phyloP scores from a whole-genome alignment of 306 rosid genomes.

The Prunus persica region DNA sequence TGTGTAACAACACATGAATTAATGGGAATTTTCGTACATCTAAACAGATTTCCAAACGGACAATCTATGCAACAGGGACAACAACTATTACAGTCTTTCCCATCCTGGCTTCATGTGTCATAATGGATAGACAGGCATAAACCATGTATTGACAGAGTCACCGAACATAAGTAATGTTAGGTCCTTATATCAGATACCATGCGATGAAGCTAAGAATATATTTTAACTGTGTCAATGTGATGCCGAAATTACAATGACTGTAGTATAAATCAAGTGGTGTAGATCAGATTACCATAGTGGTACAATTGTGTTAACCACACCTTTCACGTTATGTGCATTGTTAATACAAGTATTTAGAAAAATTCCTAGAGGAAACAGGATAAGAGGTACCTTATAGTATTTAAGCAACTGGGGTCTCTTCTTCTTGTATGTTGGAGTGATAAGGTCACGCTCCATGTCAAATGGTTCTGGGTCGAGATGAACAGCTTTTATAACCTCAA shows the following conservation, averaged over 20 bases:
- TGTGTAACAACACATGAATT: not conserved
- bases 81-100: not conserved
- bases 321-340: not conserved
- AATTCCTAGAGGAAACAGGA: not conserved
- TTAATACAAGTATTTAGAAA: not conserved
- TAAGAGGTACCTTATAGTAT: slow-evolving; percentile 66
- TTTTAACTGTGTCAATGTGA: not conserved
- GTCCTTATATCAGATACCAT: not conserved
- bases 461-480: slow-evolving; percentile 85
- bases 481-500: slow-evolving; percentile 69
- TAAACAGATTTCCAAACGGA: not conserved
- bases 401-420: slow-evolving; percentile 90
- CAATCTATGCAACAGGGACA: not conserved
- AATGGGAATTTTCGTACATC: not conserved
- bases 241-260: not conserved
- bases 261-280: not conserved
- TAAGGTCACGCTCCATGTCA: slow-evolving; percentile 94
- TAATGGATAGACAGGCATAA: not conserved
- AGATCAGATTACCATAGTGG: not conserved
- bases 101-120: not conserved
- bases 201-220: not conserved
- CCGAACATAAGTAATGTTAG: not conserved
- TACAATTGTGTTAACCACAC: not conserved
- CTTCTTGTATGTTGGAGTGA: slow-evolving; percentile 89
- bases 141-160: not conserved